Evolutionary conservation across 345 rosid species (phyloP), one percentile per base, ranked within the genome.

Genomic region (Boechera retrofracta): DNA sequence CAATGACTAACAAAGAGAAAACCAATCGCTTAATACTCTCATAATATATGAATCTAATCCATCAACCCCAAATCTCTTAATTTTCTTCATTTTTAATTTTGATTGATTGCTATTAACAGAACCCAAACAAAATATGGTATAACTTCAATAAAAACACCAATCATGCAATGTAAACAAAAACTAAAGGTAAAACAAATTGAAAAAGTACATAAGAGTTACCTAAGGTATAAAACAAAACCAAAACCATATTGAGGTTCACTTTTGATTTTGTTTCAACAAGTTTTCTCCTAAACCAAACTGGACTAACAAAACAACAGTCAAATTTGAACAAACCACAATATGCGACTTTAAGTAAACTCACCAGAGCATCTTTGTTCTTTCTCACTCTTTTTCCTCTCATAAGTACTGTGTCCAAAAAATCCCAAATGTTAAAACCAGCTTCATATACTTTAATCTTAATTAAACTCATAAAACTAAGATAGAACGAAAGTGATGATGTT

Each of bases 341-440:
- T 39, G 12, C 9, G 44, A 3, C 29, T 28, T 28, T 28, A 39
- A 9, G 12, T 12, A 13, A 44, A 10, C 13, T 7, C 4, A 73
- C 77, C 77, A 63, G 52, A 6, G 32, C 1, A 63, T 73, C 77
- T 36, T n/a, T 28, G 21, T 15, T 51, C 76, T 5, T 47, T 47
- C 51, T 48, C 2, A n/a, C 8, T 42, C 11, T 42, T 11, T 42
- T 42, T 3, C 2, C 1, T 41, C 45, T 10, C 12, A 1, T 13
- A 41, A 41, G 13, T 5, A 11, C 47, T 42, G 15, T 41, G 13
- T 41, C 5, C 11, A 10, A 42, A 3, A 11, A 42, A 42, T 0
- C 47, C 15, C 5, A 42, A 1, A 42, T 3, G 47, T 39, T 39
- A 39, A 39, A 0, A 21, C 24, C 24, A 21, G 24, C 24, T 21